Percentiles rank a stretch among this genome's conserved stretches.
These are phyloP conservation scores for Allodekkera sacchari DNA, from an alignment of 805 yeast genomes.

Conservation along the genomic window DNA sequence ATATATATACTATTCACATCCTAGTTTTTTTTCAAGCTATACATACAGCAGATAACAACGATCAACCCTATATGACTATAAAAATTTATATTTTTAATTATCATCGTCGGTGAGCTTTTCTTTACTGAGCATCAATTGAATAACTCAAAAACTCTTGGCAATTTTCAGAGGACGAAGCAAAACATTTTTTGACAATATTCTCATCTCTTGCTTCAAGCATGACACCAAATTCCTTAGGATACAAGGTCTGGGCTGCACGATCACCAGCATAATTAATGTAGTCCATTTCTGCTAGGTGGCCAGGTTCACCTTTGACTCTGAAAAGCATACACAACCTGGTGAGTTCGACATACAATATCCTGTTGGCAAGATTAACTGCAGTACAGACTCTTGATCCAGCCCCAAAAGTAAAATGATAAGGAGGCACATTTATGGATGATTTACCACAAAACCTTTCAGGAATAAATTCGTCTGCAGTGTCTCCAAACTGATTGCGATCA, in stretches of 20 bases:
- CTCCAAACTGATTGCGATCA: constrained; percentile 12
- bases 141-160: constrained; percentile 8
- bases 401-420: constrained; percentile 17
- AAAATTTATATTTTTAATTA: too few species aligned
- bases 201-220: constrained; percentile 8
- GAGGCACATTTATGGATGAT: constrained; percentile 9
- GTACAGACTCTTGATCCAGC: constrained; percentile 19
- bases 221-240: constrained; percentile 15
- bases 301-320: constrained; percentile 4
- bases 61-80: too few species aligned
- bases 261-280: constrained; percentile 14
- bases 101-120: too few species aligned
- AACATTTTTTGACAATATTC: constrained; percentile 6
- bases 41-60: too few species aligned
- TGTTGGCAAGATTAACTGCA: constrained; percentile 14
- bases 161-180: constrained; percentile 2
- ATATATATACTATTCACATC: too few species aligned
- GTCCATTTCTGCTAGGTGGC: constrained; percentile 7
- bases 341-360: constrained; percentile 11
- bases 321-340: constrained; percentile 13
- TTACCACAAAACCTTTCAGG: constrained; percentile 13
- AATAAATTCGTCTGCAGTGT: constrained; percentile 11
- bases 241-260: constrained; percentile 14
- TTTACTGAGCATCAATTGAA: too few species aligned
- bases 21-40: too few species aligned